Conservation (phyloP, 805 yeast species). For the Candida namnaoensis region DNA sequence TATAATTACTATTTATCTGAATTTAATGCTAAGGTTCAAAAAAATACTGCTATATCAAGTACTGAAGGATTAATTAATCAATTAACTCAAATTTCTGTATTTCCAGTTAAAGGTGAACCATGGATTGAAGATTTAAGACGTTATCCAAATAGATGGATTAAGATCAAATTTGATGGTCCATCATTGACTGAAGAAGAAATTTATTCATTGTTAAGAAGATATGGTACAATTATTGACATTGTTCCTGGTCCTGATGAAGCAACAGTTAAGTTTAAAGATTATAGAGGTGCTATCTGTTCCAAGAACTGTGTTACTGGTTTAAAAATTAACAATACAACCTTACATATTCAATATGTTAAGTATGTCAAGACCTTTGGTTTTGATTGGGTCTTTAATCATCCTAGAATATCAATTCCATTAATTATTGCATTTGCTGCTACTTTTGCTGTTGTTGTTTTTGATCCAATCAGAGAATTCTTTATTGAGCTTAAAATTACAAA, state of each 20-base stretch:
- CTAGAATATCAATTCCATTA: conserved; percentile 75
- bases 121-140: conserved; percentile 93
- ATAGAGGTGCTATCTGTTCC: conserved; percentile 74
- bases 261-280: conserved; percentile 42
- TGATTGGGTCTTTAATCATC: conserved; percentile 62
- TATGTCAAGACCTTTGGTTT: conserved; percentile 43
- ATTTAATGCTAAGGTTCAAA: conserved; percentile 41
- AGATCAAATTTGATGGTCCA: conserved; percentile 70
- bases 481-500: conserved; percentile 66
- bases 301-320: conserved; percentile 87
- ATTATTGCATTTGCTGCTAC: conserved; percentile 74
- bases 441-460: conserved; percentile 78
- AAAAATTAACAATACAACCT: conserved; percentile 46
- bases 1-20: conserved; percentile 37
- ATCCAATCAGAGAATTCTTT: conserved; percentile 82
- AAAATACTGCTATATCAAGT: conserved; percentile 33
- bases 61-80: conserved; percentile 27
- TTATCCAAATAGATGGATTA: conserved; percentile 54
- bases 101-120: conserved; percentile 83
- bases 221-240: conserved; percentile 78
- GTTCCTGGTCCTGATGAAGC: conserved; percentile 42
- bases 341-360: conserved; percentile 71
- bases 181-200: conserved; percentile 72
- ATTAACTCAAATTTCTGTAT: conserved; percentile 44
- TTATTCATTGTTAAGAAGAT: conserved; percentile 75